Evolutionary conservation across 1,284 basidiomycete species (phyloP), one percentile per base, ranked within the genome.

Genomic region (Fistulinella cinereoalba): DNA sequence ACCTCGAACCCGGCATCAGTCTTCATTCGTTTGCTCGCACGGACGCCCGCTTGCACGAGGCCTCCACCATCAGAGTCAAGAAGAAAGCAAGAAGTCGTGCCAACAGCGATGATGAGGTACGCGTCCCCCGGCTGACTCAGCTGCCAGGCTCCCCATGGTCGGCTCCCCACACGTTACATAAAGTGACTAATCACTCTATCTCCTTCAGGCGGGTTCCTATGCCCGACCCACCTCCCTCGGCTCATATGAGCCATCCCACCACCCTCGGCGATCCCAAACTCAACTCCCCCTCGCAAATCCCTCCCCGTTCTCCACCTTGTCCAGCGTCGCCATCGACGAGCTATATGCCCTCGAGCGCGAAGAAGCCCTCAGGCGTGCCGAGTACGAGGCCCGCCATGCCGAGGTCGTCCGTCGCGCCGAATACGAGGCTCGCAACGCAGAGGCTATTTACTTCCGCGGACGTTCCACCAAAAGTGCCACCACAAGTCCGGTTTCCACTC

Each of bases 341-440:
- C 77, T 95, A 0, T 85, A 87, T 59, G 81, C 83, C 54, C 79
- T 95, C n/a, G 92, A 95, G 66, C 83, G 83, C 31, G 77, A 85
- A 54, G 92, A 95, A 64, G 88, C 90, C 1, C 67, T 85, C 37
- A 78, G 92, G 21, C 76, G 92, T 31, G 91, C 89, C 7, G 88
- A 92, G 61, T 95, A 88, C 67, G 90, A 93, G 61, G 78, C 87
- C 13, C 78, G 83, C 10, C 89, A 88, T 57, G 79, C 81, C 37
- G 89, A 90, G 52, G 87, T 86, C 3, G 76, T 92, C 46, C 78
- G 89, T 24, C 77, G 89, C 18, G 90, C 89, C 19, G 90, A 93
- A 64, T 82, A 80, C 55, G 81, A 88, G 57, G 71, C 82, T 15
- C 75, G 84, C 28, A 71, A 73, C 43, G 75, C 79, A 37, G 81